Base-by-base conservation (phyloP, 1,284 basidiomycete species). In the Heterobasidion occidentale region DNA sequence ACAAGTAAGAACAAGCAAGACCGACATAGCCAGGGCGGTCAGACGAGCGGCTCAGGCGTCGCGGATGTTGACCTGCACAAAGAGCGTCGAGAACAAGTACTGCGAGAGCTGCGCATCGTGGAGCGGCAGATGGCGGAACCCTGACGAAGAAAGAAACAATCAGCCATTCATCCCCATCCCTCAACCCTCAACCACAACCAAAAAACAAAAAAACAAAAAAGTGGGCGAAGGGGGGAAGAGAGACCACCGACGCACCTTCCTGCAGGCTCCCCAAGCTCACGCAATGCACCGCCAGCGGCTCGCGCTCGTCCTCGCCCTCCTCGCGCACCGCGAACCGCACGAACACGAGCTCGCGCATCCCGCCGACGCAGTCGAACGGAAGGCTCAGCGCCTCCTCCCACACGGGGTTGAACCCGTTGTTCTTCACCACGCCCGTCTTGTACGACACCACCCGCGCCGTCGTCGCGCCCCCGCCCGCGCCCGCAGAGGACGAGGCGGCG, bases 341-440 rank as follows among this genome's bases (percentile, higher is more conserved):
- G 65, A 98, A 96, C 17, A 91, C 80, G 27, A 97, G 76, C 56
- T 92, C 91, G 60, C 77, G 75, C 84, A 94, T 88, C 48, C 83
- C 83, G 0, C 86, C 87, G 1, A 87, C 80, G 63, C 85, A 84
- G 54, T 86, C 80, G 66, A 94, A 89, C 11, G 84, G 81, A 36
- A 95, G 75, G 44, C 75, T 72, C 33, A 94, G 70, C 27, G 73
- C 73, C 65, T 93, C 84, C 63, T 92, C 79, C 91, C 93, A 98
- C 3, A 86, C 74, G 0, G 94, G 94, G 67, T 94, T 95, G 73
- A 94, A 93, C 4, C 92, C 90, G 64, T 94, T 93, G 66, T 90
- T 88, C 69, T 84, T 85, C 61, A 93, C 81, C 1, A 78, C 74
- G 38, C 73, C 70, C 36, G 90, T 92, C 51, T 79, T 75, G 59